These are phyloP conservation scores for Gossypium davidsonii DNA, from an alignment of 441 rosid genomes.

Conservation along the genomic window DNA sequence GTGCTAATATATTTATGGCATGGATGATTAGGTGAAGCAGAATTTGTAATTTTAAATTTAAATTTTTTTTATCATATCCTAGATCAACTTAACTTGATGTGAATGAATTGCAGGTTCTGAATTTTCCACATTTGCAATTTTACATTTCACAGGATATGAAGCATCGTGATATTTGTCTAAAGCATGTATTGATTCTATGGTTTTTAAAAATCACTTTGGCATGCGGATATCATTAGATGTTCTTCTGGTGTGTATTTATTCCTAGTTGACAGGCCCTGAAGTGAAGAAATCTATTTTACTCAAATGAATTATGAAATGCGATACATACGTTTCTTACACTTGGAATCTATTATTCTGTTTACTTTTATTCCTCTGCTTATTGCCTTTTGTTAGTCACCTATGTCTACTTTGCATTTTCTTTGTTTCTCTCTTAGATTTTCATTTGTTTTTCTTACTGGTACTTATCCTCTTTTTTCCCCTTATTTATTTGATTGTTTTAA, in stretches of 20 bases:
- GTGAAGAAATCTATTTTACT: conserved; percentile 7
- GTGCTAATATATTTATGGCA: not conserved
- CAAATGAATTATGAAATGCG: not conserved
- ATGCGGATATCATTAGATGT: not conserved
- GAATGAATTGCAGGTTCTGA: not conserved
- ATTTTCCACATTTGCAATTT: not conserved
- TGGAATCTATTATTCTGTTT: not conserved
- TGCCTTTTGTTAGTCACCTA: not conserved
- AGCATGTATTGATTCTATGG: not conserved
- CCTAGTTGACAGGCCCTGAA: not conserved
- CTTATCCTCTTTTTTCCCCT: not conserved
- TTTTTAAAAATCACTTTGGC: not conserved
- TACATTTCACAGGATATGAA: not conserved
- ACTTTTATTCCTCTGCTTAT: not conserved
- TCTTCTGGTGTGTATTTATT: not conserved
- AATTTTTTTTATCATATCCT: not conserved
- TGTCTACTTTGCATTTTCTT: not conserved
- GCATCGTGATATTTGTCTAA: not conserved
- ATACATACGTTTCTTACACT: not conserved
- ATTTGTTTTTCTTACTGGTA: not conserved
- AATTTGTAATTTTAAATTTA: not conserved
- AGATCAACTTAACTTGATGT: not conserved
- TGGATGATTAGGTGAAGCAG: not conserved
- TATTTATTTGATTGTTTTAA: conserved; percentile 3
- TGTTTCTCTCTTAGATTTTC: not conserved